Percentiles rank a stretch among this genome's conserved stretches.
phyloP scores from a whole-genome alignment of 139 green algal species.

The Spirogloea muscicola region DNA sequence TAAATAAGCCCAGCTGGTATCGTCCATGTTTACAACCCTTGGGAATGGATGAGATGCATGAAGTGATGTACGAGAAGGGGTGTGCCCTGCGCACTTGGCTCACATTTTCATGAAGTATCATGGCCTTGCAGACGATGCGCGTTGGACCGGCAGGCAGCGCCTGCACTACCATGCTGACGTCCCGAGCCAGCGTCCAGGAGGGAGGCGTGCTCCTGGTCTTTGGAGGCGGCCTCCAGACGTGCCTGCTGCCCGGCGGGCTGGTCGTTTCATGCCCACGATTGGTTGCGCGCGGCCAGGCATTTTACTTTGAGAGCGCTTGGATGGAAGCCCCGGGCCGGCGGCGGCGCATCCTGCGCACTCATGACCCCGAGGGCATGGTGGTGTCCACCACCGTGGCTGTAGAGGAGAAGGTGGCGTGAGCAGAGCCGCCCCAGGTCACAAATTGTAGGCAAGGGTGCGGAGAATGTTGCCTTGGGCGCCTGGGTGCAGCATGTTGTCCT shows the following conservation, averaged over 20 bases:
- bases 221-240: neutral
- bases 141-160: neutral
- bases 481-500: no score
- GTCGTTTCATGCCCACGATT: neutral
- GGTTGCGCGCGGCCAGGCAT: constrained; percentile 5
- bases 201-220: neutral
- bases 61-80: no score
- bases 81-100: neutral
- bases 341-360: neutral
- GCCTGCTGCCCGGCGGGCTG: constrained; percentile 1
- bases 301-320: constrained; percentile 5
- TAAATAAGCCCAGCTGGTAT: neutral
- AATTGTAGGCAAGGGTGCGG: no score
- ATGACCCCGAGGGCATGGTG: constrained; percentile 14
- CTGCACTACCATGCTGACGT: neutral
- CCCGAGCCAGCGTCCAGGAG: neutral
- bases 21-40: neutral
- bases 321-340: constrained; percentile 2
- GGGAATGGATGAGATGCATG: no score
- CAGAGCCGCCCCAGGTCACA: no score
- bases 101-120: neutral
- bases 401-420: no score
- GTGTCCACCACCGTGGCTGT: constrained; percentile 19
- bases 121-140: neutral
- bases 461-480: no score